These are phyloP conservation scores for Thymus quinquecostatus DNA, from an alignment of 257 asterid genomes.

Conservation along the genomic window DNA sequence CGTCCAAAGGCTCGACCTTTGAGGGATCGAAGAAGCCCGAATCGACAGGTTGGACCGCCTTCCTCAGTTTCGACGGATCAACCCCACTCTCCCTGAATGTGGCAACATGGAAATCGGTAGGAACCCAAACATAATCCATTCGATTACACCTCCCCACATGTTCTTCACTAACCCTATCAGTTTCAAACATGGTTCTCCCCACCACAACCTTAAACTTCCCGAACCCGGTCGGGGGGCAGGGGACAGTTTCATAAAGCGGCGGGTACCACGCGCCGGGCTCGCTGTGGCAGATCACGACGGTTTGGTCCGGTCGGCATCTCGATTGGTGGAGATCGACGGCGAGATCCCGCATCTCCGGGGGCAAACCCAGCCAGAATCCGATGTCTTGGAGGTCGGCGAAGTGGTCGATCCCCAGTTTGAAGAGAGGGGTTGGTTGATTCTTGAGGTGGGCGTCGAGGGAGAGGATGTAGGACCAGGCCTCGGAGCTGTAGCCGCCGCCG, in stretches of 20 bases:
- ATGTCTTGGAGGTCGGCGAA: conserved; percentile 72
- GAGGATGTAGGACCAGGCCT: conserved; percentile 88
- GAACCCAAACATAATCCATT: conserved; percentile 91
- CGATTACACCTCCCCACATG: conserved; percentile 69
- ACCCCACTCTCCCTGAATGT: conserved; percentile 71
- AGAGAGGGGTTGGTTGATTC: conserved; percentile 43
- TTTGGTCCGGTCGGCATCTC: conserved; percentile 56
- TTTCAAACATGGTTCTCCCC: conserved; percentile 95
- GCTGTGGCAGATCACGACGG: conserved; percentile 82
- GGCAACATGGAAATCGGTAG: conserved; percentile 78
- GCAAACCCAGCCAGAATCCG: conserved; percentile 81
- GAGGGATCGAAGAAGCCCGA: conserved; percentile 63
- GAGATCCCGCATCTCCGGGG: conserved; percentile 59
- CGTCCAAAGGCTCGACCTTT: conserved; percentile 55
- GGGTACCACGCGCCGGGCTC: conserved; percentile 99
- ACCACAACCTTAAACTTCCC: conserved; percentile 57
- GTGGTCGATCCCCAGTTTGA: conserved; percentile 65
- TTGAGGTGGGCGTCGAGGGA: conserved; percentile 51
- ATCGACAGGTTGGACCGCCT: conserved; percentile 84
- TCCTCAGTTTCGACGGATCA: conserved; percentile 63
- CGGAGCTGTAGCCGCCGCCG: conserved; percentile 94
- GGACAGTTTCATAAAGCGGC: conserved; percentile 70
- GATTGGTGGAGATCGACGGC: conserved; percentile 57
- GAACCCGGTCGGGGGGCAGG: conserved; percentile 69
- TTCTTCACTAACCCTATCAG: conserved; percentile 65